A percentile compares a stretch with the other conserved stretches of the same genome.
phyloP scores from a whole-genome alignment of 768 basidiomycete genomes.

The Chalciporus sphaerocephalus region DNA sequence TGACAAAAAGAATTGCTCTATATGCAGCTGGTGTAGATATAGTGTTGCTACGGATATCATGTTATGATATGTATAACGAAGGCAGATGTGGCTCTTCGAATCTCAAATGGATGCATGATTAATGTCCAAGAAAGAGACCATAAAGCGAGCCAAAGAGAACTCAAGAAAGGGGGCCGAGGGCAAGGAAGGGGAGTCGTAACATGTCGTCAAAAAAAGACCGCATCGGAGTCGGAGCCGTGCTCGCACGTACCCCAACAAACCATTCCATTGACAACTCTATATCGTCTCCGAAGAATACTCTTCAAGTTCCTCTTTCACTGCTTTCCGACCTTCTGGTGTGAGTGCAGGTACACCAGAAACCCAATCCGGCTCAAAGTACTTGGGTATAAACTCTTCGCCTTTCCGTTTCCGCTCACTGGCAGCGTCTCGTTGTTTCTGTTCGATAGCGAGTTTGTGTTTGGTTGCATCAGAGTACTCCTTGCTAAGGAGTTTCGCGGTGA shows the following conservation, averaged over 20 bases:
- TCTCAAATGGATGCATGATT: slow-evolving; percentile 1
- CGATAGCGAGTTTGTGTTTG: slow-evolving; percentile 84
- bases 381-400: slow-evolving; percentile 70
- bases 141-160: background rate
- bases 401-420: slow-evolving; percentile 83
- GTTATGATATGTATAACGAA: slow-evolving; percentile 12
- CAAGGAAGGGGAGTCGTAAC: slow-evolving; percentile 10
- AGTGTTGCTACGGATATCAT: slow-evolving; percentile 30
- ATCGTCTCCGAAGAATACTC: slow-evolving; percentile 14
- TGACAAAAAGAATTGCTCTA: slow-evolving; percentile 9
- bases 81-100: slow-evolving; percentile 3
- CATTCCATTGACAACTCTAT: slow-evolving; percentile 14
- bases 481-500: slow-evolving; percentile 66
- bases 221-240: background rate
- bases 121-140: slow-evolving; percentile 11
- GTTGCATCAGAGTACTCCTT: slow-evolving; percentile 94
- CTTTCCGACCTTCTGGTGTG: slow-evolving; percentile 63
- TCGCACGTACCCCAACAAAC: background rate
- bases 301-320: slow-evolving; percentile 67
- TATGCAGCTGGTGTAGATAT: slow-evolving; percentile 18
- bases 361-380: slow-evolving; percentile 70
- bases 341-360: slow-evolving; percentile 63
- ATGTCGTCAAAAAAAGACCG: slow-evolving; percentile 6
- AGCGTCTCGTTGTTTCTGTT: slow-evolving; percentile 88
- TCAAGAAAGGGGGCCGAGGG: too few relatives aligned